Evolutionary conservation across 2,329 filamentous ascomycete genomes (phyloP).

Genomic region (Macrophomina phaseolina): DNA sequence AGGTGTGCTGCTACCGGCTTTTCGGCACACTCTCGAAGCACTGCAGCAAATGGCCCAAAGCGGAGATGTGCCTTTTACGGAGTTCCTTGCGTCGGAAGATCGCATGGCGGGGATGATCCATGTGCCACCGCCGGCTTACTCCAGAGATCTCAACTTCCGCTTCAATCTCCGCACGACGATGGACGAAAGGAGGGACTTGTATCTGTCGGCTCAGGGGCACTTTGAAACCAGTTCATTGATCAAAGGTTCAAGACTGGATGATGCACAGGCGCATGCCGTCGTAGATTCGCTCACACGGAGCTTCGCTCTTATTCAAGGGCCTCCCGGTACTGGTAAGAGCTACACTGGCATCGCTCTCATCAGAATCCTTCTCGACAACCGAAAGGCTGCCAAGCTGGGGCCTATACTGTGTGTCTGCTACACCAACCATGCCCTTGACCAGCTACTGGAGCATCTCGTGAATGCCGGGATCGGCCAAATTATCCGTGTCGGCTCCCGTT

Average conservation of each 20-base stretch:
- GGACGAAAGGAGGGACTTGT: conserved; percentile 3
- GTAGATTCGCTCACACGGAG: conserved; percentile 59
- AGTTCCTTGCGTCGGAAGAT: conserved; percentile 37
- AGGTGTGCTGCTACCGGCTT: conserved; percentile 38
- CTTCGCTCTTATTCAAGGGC: conserved; percentile 70
- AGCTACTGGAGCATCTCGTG: conserved; percentile 66
- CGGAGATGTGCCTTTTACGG: conserved; percentile 39
- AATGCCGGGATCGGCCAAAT: conserved; percentile 56
- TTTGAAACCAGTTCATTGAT: conserved; percentile 30
- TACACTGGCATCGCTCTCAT: conserved; percentile 67
- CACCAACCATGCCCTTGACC: conserved; percentile 62
- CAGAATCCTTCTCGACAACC: conserved; percentile 58
- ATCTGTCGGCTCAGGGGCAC: conserved; percentile 5
- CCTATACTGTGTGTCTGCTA: conserved; percentile 56
- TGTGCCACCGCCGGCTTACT: conserved; percentile 38
- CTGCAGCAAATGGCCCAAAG: conserved; percentile 33
- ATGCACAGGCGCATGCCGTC: conserved; percentile 56
- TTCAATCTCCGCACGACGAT: conserved; percentile 34
- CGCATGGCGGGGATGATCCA: background rate
- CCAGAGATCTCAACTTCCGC: conserved; percentile 32
- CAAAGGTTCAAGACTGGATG: conserved; percentile 53
- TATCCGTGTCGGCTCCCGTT: conserved; percentile 66
- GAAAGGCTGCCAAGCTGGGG: conserved; percentile 43
- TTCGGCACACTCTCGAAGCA: conserved; percentile 36
- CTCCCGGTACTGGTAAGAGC: conserved; percentile 73